Percentiles rank a stretch among this genome's conserved stretches.
These are phyloP conservation scores for Termitomyces sp. DNA, from an alignment of 768 basidiomycete genomes.

Conservation along the genomic window DNA sequence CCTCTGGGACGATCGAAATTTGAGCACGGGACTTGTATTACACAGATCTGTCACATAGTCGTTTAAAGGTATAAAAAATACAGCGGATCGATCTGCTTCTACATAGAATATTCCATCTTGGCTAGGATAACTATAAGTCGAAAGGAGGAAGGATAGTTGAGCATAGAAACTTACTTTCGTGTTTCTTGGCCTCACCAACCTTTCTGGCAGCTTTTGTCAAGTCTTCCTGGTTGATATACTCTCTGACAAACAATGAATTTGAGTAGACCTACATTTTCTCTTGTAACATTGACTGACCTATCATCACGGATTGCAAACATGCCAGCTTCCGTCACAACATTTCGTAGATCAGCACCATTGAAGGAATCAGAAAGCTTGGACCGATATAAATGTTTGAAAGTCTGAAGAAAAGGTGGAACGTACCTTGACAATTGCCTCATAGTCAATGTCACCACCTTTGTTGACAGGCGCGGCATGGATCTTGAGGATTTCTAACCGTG, in stretches of 20 bases:
- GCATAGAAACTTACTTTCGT: slow-evolving; percentile 69
- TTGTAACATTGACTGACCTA: slow-evolving; percentile 43
- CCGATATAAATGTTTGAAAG: not conserved
- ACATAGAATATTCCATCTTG: slow-evolving; percentile 52
- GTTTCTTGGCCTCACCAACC: slow-evolving; percentile 95
- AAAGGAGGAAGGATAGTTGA: not conserved
- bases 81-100: slow-evolving; percentile 14
- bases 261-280: not conserved
- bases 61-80: slow-evolving; percentile 12
- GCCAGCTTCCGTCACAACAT: slow-evolving; percentile 92
- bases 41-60: not conserved
- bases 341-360: slow-evolving; percentile 95
- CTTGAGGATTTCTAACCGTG: slow-evolving; percentile 93
- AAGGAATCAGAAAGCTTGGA: slow-evolving; percentile 80
- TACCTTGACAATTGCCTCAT: slow-evolving; percentile 96
- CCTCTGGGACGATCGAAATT: slow-evolving; percentile 12
- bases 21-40: not conserved
- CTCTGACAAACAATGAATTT: slow-evolving; percentile 38
- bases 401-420: slow-evolving; percentile 7
- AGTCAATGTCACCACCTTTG: slow-evolving; percentile 94
- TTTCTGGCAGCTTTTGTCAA: slow-evolving; percentile 95
- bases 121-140: slow-evolving; percentile 26
- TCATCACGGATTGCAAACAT: slow-evolving; percentile 99
- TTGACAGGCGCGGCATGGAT: slow-evolving; percentile 94
- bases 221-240: slow-evolving; percentile 93